Conservation (phyloP, 2,329 filamentous ascomycete genomes). For the Nemania serpens region DNA sequence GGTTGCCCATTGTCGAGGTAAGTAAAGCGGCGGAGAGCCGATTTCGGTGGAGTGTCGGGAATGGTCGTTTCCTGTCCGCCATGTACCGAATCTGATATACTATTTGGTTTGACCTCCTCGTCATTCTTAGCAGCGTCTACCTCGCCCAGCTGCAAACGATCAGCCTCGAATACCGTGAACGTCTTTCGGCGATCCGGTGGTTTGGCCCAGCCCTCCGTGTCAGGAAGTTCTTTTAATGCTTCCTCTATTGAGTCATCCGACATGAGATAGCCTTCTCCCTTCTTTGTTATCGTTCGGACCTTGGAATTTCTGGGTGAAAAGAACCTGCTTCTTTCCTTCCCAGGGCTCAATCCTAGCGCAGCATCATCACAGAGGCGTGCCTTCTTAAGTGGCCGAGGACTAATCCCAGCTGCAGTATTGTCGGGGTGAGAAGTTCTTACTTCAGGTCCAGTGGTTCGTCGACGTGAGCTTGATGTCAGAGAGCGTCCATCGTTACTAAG, state of each 20-base stretch:
- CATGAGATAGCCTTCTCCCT: constrained; percentile 51
- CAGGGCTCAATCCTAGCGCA: constrained; percentile 34
- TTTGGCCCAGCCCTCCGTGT: constrained; percentile 55
- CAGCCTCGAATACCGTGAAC: constrained; percentile 53
- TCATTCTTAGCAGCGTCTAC: constrained; percentile 29
- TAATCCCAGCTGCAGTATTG: constrained; percentile 16
- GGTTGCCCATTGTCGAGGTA: constrained; percentile 30
- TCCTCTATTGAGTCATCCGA: constrained; percentile 65
- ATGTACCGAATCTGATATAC: not conserved
- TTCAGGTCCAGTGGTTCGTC: constrained; percentile 31
- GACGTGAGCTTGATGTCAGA: constrained; percentile 36
- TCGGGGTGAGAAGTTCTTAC: constrained; percentile 18
- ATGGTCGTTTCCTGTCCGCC: constrained; percentile 1
- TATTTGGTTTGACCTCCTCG: constrained; percentile 9
- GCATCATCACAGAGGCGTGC: constrained; percentile 57
- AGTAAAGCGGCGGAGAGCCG: constrained; percentile 43
- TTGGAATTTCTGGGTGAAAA: constrained; percentile 45
- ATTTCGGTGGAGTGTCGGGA: constrained; percentile 38
- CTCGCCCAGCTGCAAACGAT: constrained; percentile 36
- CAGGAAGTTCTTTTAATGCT: constrained; percentile 55
- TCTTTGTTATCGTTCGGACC: constrained; percentile 39
- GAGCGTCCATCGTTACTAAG: constrained; percentile 40
- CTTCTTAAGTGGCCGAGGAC: constrained; percentile 58
- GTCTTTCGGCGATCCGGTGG: constrained; percentile 43
- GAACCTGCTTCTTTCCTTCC: constrained; percentile 58